These are phyloP conservation scores for Sicyos baderoa DNA, from an alignment of 306 rosid genomes.

Conservation along the genomic window DNA sequence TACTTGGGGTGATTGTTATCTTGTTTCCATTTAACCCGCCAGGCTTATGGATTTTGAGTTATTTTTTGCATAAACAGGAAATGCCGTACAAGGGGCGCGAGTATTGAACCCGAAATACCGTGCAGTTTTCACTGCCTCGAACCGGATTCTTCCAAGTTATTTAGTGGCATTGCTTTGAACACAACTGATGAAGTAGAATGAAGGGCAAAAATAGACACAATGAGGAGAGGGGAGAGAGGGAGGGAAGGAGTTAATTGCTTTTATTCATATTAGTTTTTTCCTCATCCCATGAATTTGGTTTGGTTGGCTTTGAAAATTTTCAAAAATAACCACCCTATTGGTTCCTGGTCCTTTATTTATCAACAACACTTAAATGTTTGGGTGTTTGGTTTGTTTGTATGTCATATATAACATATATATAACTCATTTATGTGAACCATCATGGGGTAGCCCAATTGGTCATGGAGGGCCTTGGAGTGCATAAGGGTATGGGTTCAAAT, in stretches of 20 bases:
- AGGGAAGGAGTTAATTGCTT: neutral
- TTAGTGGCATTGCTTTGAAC: conserved; percentile 2
- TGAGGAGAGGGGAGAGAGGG: neutral
- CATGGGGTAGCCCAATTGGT: too few species aligned
- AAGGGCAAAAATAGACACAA: neutral
- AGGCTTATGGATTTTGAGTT: neutral
- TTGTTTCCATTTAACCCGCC: neutral
- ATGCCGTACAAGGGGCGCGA: conserved; percentile 74
- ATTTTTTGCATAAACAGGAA: conserved; percentile 42
- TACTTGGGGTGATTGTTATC: neutral
- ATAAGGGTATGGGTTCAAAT: too few species aligned
- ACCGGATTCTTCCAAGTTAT: neutral
- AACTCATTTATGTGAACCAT: neutral
- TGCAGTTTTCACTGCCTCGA: neutral
- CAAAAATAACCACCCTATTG: conserved; percentile 10
- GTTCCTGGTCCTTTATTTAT: conserved; percentile 16
- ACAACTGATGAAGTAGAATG: neutral
- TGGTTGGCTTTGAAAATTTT: conserved; percentile 3
- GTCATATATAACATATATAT: neutral
- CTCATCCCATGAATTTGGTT: conserved; percentile 17
- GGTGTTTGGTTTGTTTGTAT: conserved; percentile 9
- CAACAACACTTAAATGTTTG: conserved; percentile 13
- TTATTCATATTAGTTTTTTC: neutral
- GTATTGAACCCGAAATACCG: conserved; percentile 36
- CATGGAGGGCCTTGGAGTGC: too few species aligned